phyloP scores from a whole-genome alignment of 306 rosid genomes.

The Pyrus communis region DNA sequence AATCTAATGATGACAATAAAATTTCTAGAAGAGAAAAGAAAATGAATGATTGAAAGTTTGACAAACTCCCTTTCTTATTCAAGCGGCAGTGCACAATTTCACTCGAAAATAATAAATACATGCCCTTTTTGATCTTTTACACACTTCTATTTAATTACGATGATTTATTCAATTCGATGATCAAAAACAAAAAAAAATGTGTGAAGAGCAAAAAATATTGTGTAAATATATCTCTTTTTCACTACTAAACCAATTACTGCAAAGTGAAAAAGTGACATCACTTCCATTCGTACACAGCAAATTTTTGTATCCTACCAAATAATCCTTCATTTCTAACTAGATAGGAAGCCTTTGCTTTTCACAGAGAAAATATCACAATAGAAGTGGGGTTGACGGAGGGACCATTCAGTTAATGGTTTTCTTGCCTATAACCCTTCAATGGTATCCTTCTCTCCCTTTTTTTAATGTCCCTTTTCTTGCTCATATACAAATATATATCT shows the following conservation, averaged over 20 bases:
- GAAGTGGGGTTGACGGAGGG: slow-evolving; percentile 24
- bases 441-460: slow-evolving; percentile 29
- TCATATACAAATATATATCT: slow-evolving; percentile 6
- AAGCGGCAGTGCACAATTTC: neutral
- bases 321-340: neutral
- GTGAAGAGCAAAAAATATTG: no score
- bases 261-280: slow-evolving; percentile 26
- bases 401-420: slow-evolving; percentile 14
- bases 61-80: neutral
- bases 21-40: no score
- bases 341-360: slow-evolving; percentile 18
- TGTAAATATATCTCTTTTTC: no score
- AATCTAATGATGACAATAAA: no score
- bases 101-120: no score
- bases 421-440: slow-evolving; percentile 2
- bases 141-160: no score
- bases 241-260: no score
- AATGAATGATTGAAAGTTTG: neutral
- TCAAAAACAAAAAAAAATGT: no score
- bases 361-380: slow-evolving; percentile 6
- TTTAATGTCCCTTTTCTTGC: slow-evolving; percentile 20
- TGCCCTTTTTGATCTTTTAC: no score
- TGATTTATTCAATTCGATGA: no score
- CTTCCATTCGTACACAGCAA: slow-evolving; percentile 42
- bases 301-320: neutral